Evolutionary conservation across 176 grass and related monocot genomes (phyloP).

Genomic region (Ensete ventricosum): DNA sequence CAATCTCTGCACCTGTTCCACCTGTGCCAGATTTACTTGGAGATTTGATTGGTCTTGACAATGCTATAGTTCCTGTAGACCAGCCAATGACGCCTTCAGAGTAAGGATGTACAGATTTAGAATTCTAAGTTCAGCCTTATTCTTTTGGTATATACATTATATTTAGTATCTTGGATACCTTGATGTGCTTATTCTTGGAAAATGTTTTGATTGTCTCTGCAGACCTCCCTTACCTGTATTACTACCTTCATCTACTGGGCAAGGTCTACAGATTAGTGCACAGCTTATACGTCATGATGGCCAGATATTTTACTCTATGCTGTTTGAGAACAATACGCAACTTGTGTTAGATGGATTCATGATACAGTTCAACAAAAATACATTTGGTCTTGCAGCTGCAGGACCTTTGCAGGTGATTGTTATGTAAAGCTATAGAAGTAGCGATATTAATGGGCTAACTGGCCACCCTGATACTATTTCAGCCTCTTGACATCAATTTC

Average conservation of each 20-base stretch:
- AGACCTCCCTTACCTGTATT: conserved; percentile 80
- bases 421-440: not conserved
- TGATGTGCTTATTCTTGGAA: not conserved
- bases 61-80: conserved; percentile 64
- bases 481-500: not conserved
- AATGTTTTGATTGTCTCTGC: conserved; percentile 8
- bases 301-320: conserved; percentile 82
- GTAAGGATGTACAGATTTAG: conserved; percentile 27
- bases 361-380: conserved; percentile 99
- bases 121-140: no score
- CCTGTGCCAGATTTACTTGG: conserved; percentile 84
- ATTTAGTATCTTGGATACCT: no score
- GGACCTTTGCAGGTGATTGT: conserved; percentile 72
- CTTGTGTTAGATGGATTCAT: conserved; percentile 88
- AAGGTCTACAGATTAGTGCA: conserved; percentile 94
- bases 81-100: conserved; percentile 46
- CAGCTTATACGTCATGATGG: conserved; percentile 63
- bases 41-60: conserved; percentile 84
- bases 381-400: conserved; percentile 82
- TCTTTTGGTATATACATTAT: no score
- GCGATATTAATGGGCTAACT: not conserved
- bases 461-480: not conserved
- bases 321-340: conserved; percentile 78
- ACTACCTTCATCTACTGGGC: conserved; percentile 66
- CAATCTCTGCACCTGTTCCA: conserved; percentile 41